These are phyloP conservation scores for Schizothecium vesticola DNA, from an alignment of 495 filamentous ascomycete species.

Conservation along the genomic window DNA sequence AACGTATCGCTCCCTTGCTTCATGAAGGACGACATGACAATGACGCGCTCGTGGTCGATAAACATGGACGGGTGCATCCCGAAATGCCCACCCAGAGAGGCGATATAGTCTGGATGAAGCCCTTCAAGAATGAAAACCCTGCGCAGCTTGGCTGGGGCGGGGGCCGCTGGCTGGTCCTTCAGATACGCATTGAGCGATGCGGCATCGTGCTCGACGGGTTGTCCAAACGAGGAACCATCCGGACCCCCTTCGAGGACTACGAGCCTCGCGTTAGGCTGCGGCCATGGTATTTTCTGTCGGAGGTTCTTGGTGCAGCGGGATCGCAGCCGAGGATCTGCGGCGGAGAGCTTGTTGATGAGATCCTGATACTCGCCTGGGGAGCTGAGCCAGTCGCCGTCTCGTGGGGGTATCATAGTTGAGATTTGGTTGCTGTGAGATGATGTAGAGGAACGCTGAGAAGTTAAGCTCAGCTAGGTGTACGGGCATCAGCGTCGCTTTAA, in stretches of 20 bases:
- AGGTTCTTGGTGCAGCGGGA: neutral
- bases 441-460: too few species aligned
- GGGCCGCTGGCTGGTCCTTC: too few species aligned
- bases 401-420: too few species aligned
- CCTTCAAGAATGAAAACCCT: neutral
- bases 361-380: neutral
- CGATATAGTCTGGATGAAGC: neutral
- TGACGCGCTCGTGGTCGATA: neutral
- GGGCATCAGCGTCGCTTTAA: too few species aligned
- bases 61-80: conserved; percentile 3
- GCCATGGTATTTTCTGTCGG: neutral
- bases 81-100: neutral
- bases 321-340: neutral
- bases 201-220: too few species aligned
- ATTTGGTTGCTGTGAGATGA: too few species aligned
- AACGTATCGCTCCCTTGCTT: neutral
- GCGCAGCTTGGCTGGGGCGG: neutral
- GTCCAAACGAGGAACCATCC: too few species aligned
- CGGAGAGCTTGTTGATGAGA: neutral
- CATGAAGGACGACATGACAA: neutral
- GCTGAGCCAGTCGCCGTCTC: neutral
- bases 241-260: too few species aligned
- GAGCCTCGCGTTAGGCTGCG: too few species aligned
- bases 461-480: too few species aligned
- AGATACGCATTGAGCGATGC: too few species aligned